A percentile compares a stretch with the other conserved stretches of the same genome.
Conservation (phyloP, 1,284 basidiomycete genomes). For the Ustilago sp. region DNA sequence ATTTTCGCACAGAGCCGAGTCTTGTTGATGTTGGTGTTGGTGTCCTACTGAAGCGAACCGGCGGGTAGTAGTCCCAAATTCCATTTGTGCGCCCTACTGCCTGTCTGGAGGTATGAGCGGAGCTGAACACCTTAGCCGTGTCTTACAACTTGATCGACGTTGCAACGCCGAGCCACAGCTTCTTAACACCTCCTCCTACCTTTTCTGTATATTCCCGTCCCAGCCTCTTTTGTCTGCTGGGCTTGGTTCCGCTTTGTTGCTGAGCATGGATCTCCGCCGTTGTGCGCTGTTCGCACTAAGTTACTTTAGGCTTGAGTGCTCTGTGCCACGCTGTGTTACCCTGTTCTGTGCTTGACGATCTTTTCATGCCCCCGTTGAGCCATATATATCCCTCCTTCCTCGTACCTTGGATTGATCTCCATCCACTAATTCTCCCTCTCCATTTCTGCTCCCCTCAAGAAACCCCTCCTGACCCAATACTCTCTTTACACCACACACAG, state of each 20-base stretch:
- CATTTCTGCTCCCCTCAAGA: constrained; percentile 16
- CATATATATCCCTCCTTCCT: constrained; percentile 15
- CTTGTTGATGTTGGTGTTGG: constrained; percentile 4
- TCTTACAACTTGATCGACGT: constrained; percentile 6
- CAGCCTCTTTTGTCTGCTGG: background rate
- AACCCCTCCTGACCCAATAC: background rate
- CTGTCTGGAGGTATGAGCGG: background rate
- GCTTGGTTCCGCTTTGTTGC: background rate
- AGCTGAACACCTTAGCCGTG: background rate
- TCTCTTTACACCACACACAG: constrained; percentile 7
- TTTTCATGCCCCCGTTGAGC: background rate
- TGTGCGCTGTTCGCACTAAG: background rate
- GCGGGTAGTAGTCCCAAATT: background rate
- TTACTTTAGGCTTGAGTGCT: background rate
- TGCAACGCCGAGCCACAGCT: constrained; percentile 7
- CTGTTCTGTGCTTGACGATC: background rate
- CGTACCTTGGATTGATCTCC: background rate
- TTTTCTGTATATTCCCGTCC: background rate
- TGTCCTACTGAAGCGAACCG: constrained; percentile 1
- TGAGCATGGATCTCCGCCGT: background rate
- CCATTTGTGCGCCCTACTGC: background rate
- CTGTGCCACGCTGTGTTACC: background rate
- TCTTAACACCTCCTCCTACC: background rate
- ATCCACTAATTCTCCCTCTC: constrained; percentile 1
- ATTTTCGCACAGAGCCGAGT: background rate